Conservation (phyloP, 2,329 filamentous ascomycete genomes). For the Pyrenochaeta sp. region DNA sequence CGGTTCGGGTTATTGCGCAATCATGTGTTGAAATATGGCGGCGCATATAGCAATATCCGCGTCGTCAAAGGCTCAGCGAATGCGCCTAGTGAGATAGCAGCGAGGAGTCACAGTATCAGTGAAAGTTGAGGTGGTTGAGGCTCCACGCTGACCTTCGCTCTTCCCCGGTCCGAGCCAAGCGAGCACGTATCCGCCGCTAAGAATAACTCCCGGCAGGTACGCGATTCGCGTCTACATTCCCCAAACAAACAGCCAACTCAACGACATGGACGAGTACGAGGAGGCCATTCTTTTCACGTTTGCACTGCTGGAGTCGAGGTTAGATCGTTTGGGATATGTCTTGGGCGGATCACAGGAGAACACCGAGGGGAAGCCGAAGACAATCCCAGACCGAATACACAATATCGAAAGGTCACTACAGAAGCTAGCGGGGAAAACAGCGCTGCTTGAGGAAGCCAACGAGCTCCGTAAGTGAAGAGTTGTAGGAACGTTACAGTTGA, state of each 20-base stretch:
- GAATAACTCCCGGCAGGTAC: conserved; percentile 24
- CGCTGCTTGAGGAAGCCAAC: conserved; percentile 51
- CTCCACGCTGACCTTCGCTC: conserved; percentile 17
- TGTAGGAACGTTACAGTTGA: neutral
- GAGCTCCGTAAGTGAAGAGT: conserved; percentile 40
- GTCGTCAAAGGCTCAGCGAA: neutral
- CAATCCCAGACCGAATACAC: conserved; percentile 47
- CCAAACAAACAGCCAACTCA: conserved; percentile 16
- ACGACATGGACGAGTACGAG: conserved; percentile 49
- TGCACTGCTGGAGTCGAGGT: conserved; percentile 54
- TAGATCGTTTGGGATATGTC: conserved; percentile 55
- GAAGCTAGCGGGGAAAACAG: conserved; percentile 51
- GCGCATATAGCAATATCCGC: neutral
- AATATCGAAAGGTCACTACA: conserved; percentile 49
- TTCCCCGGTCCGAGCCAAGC: conserved; percentile 4
- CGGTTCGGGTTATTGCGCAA: conserved; percentile 31
- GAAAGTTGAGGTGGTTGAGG: conserved; percentile 11
- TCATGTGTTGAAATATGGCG: conserved; percentile 30
- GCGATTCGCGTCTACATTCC: conserved; percentile 23
- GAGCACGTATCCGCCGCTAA: conserved; percentile 22
- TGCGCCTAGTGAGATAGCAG: neutral
- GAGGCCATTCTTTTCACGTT: conserved; percentile 54
- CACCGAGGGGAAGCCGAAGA: conserved; percentile 33
- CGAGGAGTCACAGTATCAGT: neutral
- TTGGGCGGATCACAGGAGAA: conserved; percentile 46